Percentiles rank a stretch among this genome's conserved stretches.
phyloP scores from a whole-genome alignment of 2,329 filamentous ascomycete species.

The Pseudogymnoascus destructans region DNA sequence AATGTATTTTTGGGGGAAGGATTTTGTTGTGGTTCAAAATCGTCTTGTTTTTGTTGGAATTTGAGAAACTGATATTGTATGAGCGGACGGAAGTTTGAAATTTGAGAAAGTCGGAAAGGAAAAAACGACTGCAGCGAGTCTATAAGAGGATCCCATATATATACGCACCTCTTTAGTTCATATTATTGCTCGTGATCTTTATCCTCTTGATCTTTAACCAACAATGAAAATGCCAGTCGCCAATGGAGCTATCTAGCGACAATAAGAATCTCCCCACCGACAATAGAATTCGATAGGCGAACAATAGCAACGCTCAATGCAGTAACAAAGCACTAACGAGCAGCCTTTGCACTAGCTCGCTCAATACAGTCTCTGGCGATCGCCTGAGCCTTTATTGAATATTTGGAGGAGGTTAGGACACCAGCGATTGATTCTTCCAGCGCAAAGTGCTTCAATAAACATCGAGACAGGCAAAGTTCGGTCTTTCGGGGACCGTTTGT shows the following conservation, averaged over 20 bases:
- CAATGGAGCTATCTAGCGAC: not conserved
- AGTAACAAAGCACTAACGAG: not conserved
- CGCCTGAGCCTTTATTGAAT: not conserved
- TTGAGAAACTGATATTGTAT: not conserved
- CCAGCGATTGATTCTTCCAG: not conserved
- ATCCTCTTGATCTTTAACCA: not conserved
- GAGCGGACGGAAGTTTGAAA: not conserved
- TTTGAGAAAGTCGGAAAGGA: not conserved
- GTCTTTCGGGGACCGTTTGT: not conserved
- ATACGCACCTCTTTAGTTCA: not conserved
- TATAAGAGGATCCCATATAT: not conserved
- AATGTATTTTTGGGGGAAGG: not conserved
- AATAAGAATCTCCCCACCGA: not conserved
- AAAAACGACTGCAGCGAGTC: not conserved
- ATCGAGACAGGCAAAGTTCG: conserved; percentile 1
- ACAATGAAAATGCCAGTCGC: not conserved
- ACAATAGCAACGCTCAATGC: not conserved
- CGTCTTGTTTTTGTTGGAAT: not conserved
- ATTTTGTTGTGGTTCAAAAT: not conserved
- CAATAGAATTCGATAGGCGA: not conserved
- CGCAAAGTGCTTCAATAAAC: conserved; percentile 2
- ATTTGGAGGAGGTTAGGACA: not conserved
- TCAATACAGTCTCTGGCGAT: not conserved
- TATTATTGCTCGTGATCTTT: not conserved
- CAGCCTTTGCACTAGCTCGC: not conserved